phyloP scores from a whole-genome alignment of 768 basidiomycete species.

The Agrocybe praecox region DNA sequence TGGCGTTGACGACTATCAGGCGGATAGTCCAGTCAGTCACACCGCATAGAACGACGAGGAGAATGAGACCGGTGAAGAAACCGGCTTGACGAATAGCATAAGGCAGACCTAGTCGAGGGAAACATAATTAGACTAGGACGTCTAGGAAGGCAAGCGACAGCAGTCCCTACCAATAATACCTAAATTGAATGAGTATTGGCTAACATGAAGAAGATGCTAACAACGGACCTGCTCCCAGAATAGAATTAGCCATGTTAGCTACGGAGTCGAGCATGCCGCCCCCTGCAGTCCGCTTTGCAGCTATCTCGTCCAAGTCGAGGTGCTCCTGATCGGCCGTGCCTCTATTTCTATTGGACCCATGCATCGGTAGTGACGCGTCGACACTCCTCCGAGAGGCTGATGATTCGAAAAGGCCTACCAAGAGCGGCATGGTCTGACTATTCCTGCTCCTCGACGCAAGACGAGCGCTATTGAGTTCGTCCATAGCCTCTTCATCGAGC shows the following conservation, averaged over 20 bases:
- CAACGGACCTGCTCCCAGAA: conserved; percentile 82
- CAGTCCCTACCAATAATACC: conserved; percentile 69
- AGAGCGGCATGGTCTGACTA: conserved; percentile 71
- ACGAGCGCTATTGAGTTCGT: conserved; percentile 26
- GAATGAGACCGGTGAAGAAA: conserved; percentile 83
- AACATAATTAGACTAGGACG: conserved; percentile 7
- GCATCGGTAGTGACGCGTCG: conserved; percentile 57
- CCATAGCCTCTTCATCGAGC: conserved; percentile 53
- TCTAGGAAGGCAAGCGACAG: neutral
- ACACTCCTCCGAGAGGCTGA: conserved; percentile 57
- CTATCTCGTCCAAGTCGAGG: conserved; percentile 73
- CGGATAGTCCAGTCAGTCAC: conserved; percentile 99
- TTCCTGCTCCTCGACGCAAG: conserved; percentile 30
- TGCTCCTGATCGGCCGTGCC: conserved; percentile 34
- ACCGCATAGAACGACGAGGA: conserved; percentile 76
- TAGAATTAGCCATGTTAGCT: conserved; percentile 96
- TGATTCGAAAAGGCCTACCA: conserved; percentile 76
- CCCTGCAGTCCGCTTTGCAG: conserved; percentile 64
- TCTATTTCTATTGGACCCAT: conserved; percentile 33
- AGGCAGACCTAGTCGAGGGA: conserved; percentile 66
- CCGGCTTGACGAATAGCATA: conserved; percentile 96
- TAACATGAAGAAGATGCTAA: conserved; percentile 15
- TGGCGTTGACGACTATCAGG: conserved; percentile 93
- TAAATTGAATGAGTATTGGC: conserved; percentile 24
- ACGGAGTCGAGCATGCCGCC: conserved; percentile 80